Base-by-base conservation (phyloP, 495 filamentous ascomycete genomes). In the Articulospora tetracladia region DNA sequence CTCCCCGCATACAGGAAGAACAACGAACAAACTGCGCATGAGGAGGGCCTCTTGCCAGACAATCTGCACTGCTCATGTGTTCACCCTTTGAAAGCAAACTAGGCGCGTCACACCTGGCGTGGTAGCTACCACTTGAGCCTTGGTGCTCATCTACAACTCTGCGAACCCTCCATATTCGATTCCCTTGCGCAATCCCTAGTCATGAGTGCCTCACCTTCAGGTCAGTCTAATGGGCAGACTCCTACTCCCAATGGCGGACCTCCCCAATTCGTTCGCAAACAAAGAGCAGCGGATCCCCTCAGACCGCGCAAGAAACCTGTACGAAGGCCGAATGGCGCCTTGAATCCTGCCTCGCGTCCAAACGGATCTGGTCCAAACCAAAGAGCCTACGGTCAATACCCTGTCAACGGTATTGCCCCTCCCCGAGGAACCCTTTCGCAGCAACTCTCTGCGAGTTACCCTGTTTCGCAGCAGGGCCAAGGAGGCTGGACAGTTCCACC, bases 401-500 rank as follows among this genome's bases (percentile, higher is more conserved):
- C 63, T 19, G 44, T 59, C 12, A 65, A 61, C 54, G 63, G 63
- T 28, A 23, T 47, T 22, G 47, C 57, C 1, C 49, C 47, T 19
- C 13, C 52, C 4, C 34, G 24, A 20, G 41, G 10, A 28, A 17
- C 15, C 19, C 32, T 27, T 8, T 39, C 47, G 7, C 30, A 32
- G 39, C 11, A 44, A n/a, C 4, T 17, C 10, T 3, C 39, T 7
- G 39, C 39, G 17, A 44, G 39, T 44, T 63, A 58, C 24, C 54
- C 67, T 54, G 58, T 73, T 73, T 66, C 71, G 55, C 62, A 72
- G 65, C 72, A 81, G 72, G 62, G 70, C 1, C 66, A 71, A 15
- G 84, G 83, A 54, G 87, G 86, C 19, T 91, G 88, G 74, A 84
- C 82, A 30, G 76, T 80, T 2, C 76, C 80, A 34, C 69, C 81